Evolutionary conservation across 495 filamentous ascomycete species (phyloP).

Genomic region (Haplographium delicatum): DNA sequence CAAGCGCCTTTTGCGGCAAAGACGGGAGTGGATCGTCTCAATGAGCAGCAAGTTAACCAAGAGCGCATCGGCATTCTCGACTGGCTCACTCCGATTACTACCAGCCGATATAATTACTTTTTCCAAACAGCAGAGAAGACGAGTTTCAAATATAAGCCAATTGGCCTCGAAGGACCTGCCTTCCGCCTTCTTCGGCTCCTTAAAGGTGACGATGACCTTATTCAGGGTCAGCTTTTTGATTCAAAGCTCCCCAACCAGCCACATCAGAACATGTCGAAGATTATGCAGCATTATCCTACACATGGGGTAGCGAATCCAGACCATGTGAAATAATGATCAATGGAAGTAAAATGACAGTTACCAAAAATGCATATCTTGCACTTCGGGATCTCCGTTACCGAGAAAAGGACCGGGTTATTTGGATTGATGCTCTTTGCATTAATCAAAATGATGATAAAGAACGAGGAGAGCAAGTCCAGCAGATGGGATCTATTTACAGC

Average conservation of each 20-base stretch:
- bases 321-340: slow-evolving; percentile 3
- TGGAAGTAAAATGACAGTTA: slow-evolving; percentile 6
- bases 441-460: slow-evolving; percentile 22
- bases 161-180: slow-evolving; percentile 7
- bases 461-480: slow-evolving; percentile 20
- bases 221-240: slow-evolving; percentile 16
- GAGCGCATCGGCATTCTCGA: slow-evolving; percentile 17
- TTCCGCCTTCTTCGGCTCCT: slow-evolving; percentile 21
- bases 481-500: slow-evolving; percentile 20
- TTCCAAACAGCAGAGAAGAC: background rate
- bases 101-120: background rate
- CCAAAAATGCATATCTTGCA: slow-evolving; percentile 8
- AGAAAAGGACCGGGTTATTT: slow-evolving; percentile 14
- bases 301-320: slow-evolving; percentile 8
- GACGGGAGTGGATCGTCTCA: slow-evolving; percentile 30
- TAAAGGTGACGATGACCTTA: background rate
- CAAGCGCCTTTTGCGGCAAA: background rate
- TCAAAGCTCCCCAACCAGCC: slow-evolving; percentile 1
- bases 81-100: slow-evolving; percentile 25
- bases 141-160: slow-evolving; percentile 3
- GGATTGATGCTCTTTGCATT: slow-evolving; percentile 27
- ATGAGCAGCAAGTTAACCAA: slow-evolving; percentile 2
- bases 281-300: slow-evolving; percentile 11
- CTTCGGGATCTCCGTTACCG: slow-evolving; percentile 8
- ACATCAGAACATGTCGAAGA: background rate